These are phyloP conservation scores for Apophysomyces ossiformis DNA, from an alignment of 371 early-diverging fungal species.

Conservation along the genomic window DNA sequence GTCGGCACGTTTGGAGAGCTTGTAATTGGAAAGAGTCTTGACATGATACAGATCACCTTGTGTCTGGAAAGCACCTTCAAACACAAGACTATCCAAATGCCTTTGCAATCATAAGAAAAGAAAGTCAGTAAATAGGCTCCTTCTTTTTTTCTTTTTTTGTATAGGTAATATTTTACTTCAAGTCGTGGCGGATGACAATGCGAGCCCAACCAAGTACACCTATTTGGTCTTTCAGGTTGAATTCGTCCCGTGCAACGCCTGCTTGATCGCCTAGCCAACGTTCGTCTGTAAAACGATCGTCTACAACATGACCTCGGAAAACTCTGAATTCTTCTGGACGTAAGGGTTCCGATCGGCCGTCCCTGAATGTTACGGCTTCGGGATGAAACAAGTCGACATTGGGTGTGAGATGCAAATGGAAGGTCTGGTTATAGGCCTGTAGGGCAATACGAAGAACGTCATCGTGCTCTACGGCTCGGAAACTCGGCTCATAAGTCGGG, in stretches of 20 bases:
- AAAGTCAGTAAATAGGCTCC: background rate
- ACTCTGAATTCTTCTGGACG: conserved; percentile 42
- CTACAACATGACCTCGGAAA: conserved; percentile 43
- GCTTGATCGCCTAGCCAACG: conserved; percentile 43
- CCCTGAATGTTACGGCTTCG: conserved; percentile 52
- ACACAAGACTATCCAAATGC: conserved; percentile 41
- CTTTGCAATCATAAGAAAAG: conserved; percentile 25
- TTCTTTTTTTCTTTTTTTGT: background rate
- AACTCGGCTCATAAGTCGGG: conserved; percentile 30
- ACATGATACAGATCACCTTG: conserved; percentile 67
- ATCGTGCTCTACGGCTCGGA: conserved; percentile 45
- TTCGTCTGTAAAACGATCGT: conserved; percentile 31
- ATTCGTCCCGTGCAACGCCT: conserved; percentile 37
- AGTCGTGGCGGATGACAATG: conserved; percentile 62
- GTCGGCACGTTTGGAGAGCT: conserved; percentile 58
- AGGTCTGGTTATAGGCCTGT: conserved; percentile 75
- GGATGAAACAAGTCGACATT: conserved; percentile 80
- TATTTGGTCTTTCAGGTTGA: conserved; percentile 30
- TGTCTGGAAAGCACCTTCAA: conserved; percentile 71
- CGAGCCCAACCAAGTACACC: conserved; percentile 74
- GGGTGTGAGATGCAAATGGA: conserved; percentile 74
- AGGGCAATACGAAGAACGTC: conserved; percentile 69
- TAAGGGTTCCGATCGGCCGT: conserved; percentile 28
- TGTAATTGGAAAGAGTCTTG: conserved; percentile 63
- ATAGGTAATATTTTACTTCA: conserved; percentile 30